phyloP scores from a whole-genome alignment of 345 rosid species.

The Salix viminalis region DNA sequence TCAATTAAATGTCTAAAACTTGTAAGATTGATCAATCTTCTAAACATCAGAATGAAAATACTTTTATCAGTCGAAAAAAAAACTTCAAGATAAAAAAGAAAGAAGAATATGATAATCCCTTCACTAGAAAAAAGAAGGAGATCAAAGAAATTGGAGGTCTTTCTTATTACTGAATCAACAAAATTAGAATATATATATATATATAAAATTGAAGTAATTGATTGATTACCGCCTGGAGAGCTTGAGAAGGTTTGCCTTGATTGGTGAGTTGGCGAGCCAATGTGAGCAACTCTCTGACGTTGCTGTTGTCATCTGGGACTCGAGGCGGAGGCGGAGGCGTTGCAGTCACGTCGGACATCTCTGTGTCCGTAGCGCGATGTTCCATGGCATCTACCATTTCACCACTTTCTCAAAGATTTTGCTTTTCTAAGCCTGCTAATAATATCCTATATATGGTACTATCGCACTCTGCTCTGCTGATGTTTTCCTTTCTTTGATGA shows the following conservation, averaged over 20 bases:
- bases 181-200: no score
- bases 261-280: conserved; percentile 66
- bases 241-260: conserved; percentile 80
- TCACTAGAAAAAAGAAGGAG: background rate
- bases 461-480: background rate
- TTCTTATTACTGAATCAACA: no score
- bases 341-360: conserved; percentile 27
- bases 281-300: conserved; percentile 45
- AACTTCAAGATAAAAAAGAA: background rate
- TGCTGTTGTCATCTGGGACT: conserved; percentile 13
- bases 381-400: conserved; percentile 41
- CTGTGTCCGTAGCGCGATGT: conserved; percentile 19
- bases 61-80: background rate
- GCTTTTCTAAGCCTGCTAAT: background rate
- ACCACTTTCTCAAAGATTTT: background rate
- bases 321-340: conserved; percentile 1
- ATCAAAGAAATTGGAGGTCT: background rate
- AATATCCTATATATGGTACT: no score
- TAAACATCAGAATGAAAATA: background rate
- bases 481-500: background rate
- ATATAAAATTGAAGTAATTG: background rate
- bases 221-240: conserved; percentile 73
- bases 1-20: background rate
- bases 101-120: background rate
- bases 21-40: background rate